Conservation (phyloP, 148 eudicot genomes). For the Bassia scoparia region DNA sequence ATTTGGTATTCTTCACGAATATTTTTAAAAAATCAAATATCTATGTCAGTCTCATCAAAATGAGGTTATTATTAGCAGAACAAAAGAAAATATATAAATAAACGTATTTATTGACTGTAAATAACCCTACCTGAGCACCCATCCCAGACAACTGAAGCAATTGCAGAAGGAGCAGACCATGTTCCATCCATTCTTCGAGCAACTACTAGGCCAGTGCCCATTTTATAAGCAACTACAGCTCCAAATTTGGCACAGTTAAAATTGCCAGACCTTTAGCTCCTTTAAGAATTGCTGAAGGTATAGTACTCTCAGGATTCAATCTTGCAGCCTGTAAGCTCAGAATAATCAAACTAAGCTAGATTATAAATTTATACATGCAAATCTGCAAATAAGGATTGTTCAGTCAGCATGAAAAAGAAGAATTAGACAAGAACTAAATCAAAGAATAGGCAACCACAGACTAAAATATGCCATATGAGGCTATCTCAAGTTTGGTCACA, state of each 20-base stretch:
- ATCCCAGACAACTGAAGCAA: conserved; percentile 83
- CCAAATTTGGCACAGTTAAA: conserved; percentile 93
- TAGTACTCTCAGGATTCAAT: conserved; percentile 84
- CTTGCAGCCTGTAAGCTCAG: conserved; percentile 56
- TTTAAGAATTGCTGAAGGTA: conserved; percentile 76
- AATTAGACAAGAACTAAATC: background rate
- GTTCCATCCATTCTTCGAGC: conserved; percentile 92
- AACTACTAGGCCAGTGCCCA: conserved; percentile 95
- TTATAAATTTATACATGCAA: too few species aligned
- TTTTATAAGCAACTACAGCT: conserved; percentile 69
- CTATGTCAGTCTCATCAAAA: too few species aligned
- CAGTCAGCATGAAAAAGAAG: background rate
- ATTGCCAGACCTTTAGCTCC: conserved; percentile 96
- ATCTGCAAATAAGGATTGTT: background rate
- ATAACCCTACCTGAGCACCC: conserved; percentile 85
- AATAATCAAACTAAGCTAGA: conserved; percentile 5
- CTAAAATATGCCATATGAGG: too few species aligned
- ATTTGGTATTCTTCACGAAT: background rate
- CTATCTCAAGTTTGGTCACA: too few species aligned
- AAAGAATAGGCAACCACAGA: background rate
- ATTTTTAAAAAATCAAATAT: background rate
- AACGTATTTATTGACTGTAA: background rate
- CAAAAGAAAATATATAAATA: background rate
- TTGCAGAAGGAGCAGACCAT: conserved; percentile 99
- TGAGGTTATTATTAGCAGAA: background rate